Evolutionary conservation across 805 yeast genomes (phyloP), one percentile per base, ranked within the genome.

Genomic region (Schwanniomyces pseudopolymorphus): DNA sequence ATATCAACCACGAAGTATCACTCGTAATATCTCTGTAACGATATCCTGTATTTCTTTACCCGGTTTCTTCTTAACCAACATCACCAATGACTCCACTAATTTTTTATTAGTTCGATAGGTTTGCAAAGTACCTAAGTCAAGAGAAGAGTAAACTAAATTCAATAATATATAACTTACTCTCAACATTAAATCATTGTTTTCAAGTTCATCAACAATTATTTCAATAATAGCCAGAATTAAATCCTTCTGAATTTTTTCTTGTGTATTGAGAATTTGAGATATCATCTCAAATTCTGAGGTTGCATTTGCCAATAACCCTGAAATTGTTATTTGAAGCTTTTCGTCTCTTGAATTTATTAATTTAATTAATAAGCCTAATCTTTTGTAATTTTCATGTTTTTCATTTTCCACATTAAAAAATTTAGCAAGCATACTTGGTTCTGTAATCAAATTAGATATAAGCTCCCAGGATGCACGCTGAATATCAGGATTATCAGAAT

Each of bases 391-490:
- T 20, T 58, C 67, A 3, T 48, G 22, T 40, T 56, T 58, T 4
- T 59, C 54, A n/a, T 49, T 47, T 9, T 68, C 76, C 13, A 80
- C 69, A 53, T 84, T 81, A 67, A 86, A 86, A 54, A 85, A 76
- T 49, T 80, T 79, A 1, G 80, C 83, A 27, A 80, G 62, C 57
- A 70, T 45, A 5, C 49, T 39, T 0, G 77, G 76, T 22, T 61
- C 63, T 33, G 46, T 67, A 57, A 82, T 75, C 40, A 86, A 59
- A 58, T 87, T 87, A 48, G 85, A 78, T 8, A 85, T 61, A 14
- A 87, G 72, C 56, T 87, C 90, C 63, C 86, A 70, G 0, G 83
- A 54, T 0, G 88, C 81, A 42, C 79, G 68, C 58, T 84, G 88
- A 3, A 87, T 60, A 44, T 71, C 60, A 0, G 65, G 55, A 2